A percentile compares a stretch with the other conserved stretches of the same genome.
Conservation (phyloP, 495 filamentous ascomycete species). For the Trypethelium eluteriae region DNA sequence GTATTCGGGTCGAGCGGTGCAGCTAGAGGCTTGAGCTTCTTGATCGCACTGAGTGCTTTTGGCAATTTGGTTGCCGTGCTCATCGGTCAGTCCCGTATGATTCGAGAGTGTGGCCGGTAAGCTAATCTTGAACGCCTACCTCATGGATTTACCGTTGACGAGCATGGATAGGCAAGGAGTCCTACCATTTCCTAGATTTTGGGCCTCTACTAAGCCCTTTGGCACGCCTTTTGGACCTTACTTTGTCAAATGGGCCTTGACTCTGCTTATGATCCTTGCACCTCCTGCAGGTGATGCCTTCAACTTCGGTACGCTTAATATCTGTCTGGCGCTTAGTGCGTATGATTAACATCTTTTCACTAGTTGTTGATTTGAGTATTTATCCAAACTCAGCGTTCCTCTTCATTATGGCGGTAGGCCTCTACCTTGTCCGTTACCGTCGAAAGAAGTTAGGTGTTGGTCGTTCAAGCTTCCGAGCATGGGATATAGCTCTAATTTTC, state of each 20-base stretch:
- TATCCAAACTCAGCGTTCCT: slow-evolving; percentile 51
- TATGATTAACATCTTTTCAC: background rate
- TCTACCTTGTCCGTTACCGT: slow-evolving; percentile 47
- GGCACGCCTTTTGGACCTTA: slow-evolving; percentile 36
- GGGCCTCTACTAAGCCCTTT: slow-evolving; percentile 57
- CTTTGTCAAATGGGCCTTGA: slow-evolving; percentile 52
- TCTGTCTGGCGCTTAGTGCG: no score
- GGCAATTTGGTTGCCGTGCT: slow-evolving; percentile 56
- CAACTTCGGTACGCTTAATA: background rate
- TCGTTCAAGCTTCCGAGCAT: slow-evolving; percentile 44
- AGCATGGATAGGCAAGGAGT: slow-evolving; percentile 49
- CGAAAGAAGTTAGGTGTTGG: slow-evolving; percentile 42
- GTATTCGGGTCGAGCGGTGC: slow-evolving; percentile 51
- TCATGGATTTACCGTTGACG: background rate
- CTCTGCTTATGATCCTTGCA: slow-evolving; percentile 56
- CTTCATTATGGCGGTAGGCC: slow-evolving; percentile 46
- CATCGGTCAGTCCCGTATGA: slow-evolving; percentile 50
- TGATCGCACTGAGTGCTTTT: slow-evolving; percentile 56
- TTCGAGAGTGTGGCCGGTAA: slow-evolving; percentile 52
- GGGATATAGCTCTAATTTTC: slow-evolving; percentile 49
- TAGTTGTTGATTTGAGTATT: slow-evolving; percentile 48
- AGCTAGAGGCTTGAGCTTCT: slow-evolving; percentile 49
- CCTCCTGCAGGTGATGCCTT: slow-evolving; percentile 47
- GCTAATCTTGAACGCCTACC: background rate
- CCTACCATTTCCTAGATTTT: slow-evolving; percentile 54